A percentile compares a stretch with the other conserved stretches of the same genome.
These are phyloP conservation scores for Aspergillus thermomutatus DNA, from an alignment of 2,329 filamentous ascomycete genomes.

Conservation along the genomic window DNA sequence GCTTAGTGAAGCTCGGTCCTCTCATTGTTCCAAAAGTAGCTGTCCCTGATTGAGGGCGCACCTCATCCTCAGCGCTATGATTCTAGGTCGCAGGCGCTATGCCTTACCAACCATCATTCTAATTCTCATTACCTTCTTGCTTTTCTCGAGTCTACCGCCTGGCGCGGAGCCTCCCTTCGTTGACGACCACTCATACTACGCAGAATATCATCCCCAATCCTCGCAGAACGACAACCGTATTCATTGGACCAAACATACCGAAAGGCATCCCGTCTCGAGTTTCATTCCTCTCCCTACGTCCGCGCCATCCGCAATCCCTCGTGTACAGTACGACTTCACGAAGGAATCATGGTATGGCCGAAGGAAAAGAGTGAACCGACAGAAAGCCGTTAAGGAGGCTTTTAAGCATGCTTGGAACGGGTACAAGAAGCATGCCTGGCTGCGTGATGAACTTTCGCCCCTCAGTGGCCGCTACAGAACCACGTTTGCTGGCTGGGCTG, in stretches of 20 bases:
- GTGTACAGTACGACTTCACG: conserved; percentile 71
- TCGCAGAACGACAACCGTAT: conserved; percentile 13
- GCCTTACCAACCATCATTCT: conserved; percentile 23
- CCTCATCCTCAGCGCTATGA: conserved; percentile 17
- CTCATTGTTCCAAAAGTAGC: not conserved
- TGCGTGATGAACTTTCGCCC: conserved; percentile 81
- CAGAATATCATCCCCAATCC: conserved; percentile 6
- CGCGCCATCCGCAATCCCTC: conserved; percentile 65
- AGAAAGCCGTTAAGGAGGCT: conserved; percentile 67
- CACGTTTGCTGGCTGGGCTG: conserved; percentile 88
- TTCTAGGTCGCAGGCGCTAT: conserved; percentile 24
- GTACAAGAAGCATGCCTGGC: conserved; percentile 77
- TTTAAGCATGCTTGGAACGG: conserved; percentile 77
- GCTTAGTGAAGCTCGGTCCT: conserved; percentile 4
- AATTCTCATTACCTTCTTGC: conserved; percentile 21
- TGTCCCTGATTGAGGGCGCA: not conserved
- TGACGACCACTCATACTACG: conserved; percentile 12
- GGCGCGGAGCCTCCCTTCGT: conserved; percentile 13
- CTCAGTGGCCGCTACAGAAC: conserved; percentile 66
- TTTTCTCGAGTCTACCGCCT: conserved; percentile 22
- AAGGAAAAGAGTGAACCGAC: conserved; percentile 61
- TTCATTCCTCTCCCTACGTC: conserved; percentile 72
- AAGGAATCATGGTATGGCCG: conserved; percentile 59
- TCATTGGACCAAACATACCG: conserved; percentile 70
- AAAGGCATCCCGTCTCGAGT: conserved; percentile 71